Percentiles rank a stretch among this genome's conserved stretches.
Evolutionary conservation across 2,329 filamentous ascomycete genomes (phyloP).

Genomic region (Neonectria ditissima): DNA sequence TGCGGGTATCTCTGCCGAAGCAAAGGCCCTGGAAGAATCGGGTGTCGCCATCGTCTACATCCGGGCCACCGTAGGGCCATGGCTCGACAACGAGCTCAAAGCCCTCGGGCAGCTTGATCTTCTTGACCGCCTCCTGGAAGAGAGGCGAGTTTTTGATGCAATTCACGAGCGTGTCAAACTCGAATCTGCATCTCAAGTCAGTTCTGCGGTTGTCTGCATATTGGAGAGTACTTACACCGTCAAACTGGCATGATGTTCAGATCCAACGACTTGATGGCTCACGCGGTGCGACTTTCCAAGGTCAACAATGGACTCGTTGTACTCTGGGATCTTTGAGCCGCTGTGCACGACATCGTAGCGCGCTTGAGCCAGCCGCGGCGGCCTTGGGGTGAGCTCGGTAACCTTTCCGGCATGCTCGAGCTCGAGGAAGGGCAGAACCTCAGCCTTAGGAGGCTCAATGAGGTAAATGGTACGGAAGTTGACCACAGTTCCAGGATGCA

Average conservation of each 20-base stretch:
- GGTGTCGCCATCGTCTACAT: constrained; percentile 45
- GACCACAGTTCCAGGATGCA: constrained; percentile 46
- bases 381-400: constrained; percentile 43
- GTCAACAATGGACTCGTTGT: constrained; percentile 53
- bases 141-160: constrained; percentile 44
- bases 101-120: constrained; percentile 44
- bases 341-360: constrained; percentile 53
- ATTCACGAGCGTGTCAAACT: constrained; percentile 52
- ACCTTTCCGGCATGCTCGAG: constrained; percentile 52
- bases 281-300: constrained; percentile 42
- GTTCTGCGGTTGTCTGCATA: background rate
- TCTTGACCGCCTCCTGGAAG: constrained; percentile 48
- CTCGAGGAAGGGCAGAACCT: constrained; percentile 61
- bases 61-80: constrained; percentile 49
- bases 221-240: constrained; percentile 41
- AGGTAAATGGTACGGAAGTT: constrained; percentile 65
- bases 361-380: constrained; percentile 56
- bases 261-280: constrained; percentile 43
- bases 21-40: constrained; percentile 51
- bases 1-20: constrained; percentile 47
- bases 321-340: constrained; percentile 36
- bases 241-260: constrained; percentile 47
- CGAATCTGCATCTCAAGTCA: constrained; percentile 38
- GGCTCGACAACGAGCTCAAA: constrained; percentile 50
- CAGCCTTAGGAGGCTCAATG: constrained; percentile 61